phyloP scores from a whole-genome alignment of 208 protist genomes.

The Trypanosoma congolense region DNA sequence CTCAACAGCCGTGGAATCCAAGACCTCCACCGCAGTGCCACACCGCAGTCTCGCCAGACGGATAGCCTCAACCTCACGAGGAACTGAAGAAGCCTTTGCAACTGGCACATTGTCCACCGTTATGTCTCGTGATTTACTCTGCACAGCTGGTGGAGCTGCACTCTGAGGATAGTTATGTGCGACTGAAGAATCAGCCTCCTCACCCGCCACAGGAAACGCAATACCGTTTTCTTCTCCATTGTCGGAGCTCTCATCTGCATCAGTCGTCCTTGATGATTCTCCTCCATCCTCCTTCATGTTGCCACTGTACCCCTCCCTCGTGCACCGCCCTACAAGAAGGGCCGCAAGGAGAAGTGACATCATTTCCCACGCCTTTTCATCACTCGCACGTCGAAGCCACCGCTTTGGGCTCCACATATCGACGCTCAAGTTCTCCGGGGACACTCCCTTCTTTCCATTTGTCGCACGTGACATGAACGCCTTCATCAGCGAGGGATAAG shows the following conservation, averaged over 20 bases:
- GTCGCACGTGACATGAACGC: constrained; percentile 8
- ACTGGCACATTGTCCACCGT: background rate
- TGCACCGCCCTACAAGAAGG: constrained; percentile 23
- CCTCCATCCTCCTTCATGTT: constrained; percentile 9
- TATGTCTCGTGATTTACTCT: background rate
- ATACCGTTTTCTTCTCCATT: background rate
- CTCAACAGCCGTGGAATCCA: constrained; percentile 10
- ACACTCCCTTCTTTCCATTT: background rate
- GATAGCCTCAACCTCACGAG: constrained; percentile 17
- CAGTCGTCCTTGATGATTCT: background rate
- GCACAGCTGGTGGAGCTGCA: background rate
- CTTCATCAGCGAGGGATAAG: constrained; percentile 56
- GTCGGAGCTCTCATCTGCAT: background rate
- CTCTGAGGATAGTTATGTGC: background rate
- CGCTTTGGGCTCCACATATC: constrained; percentile 28
- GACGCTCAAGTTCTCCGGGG: background rate
- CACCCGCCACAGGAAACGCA: background rate
- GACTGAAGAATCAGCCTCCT: background rate
- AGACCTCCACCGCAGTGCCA: constrained; percentile 8
- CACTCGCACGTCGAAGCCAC: constrained; percentile 40
- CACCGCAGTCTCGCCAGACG: background rate
- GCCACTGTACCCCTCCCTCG: constrained; percentile 23
- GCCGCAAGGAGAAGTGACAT: constrained; percentile 39
- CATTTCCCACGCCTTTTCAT: constrained; percentile 45
- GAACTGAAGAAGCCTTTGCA: constrained; percentile 10